A percentile compares a stretch with the other conserved stretches of the same genome.
These are phyloP conservation scores for Coemansia sp. DNA, from an alignment of 371 early-diverging fungal species.

Conservation along the genomic window DNA sequence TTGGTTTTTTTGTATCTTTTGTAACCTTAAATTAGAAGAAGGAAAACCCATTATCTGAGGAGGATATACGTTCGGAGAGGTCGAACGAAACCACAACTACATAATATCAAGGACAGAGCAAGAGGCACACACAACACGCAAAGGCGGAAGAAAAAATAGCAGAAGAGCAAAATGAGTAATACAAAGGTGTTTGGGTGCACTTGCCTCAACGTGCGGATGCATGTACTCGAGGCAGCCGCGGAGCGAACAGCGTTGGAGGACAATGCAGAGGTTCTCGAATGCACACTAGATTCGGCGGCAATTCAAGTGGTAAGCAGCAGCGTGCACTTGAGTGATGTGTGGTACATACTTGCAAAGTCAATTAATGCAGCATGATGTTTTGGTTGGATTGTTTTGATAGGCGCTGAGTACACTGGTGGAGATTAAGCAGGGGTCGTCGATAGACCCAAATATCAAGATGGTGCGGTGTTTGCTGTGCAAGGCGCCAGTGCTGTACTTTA, in stretches of 20 bases:
- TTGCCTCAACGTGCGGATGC: constrained; percentile 38
- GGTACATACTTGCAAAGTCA: too few species aligned
- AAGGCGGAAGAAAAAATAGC: too few species aligned
- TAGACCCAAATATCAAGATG: constrained; percentile 44
- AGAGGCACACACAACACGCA: background rate
- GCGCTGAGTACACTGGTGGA: constrained; percentile 34
- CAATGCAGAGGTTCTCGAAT: constrained; percentile 36
- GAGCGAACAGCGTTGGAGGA: constrained; percentile 34
- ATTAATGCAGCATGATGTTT: constrained; percentile 7
- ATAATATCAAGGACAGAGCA: background rate
- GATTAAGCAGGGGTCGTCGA: constrained; percentile 44
- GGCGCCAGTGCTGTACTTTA: constrained; percentile 32
- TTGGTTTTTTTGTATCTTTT: background rate
- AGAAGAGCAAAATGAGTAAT: background rate
- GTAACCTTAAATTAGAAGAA: background rate
- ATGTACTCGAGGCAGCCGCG: constrained; percentile 18
- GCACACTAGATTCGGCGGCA: constrained; percentile 28
- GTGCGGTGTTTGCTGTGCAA: constrained; percentile 48
- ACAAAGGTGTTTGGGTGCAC: constrained; percentile 20
- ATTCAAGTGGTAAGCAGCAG: constrained; percentile 38
- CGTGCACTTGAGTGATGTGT: background rate
- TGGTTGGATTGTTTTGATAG: constrained; percentile 11
- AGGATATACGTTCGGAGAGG: background rate
- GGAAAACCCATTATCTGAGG: background rate
- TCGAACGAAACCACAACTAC: background rate